Conservation (phyloP, 2,329 filamentous ascomycete genomes). For the Reticulascus tulasneorum region DNA sequence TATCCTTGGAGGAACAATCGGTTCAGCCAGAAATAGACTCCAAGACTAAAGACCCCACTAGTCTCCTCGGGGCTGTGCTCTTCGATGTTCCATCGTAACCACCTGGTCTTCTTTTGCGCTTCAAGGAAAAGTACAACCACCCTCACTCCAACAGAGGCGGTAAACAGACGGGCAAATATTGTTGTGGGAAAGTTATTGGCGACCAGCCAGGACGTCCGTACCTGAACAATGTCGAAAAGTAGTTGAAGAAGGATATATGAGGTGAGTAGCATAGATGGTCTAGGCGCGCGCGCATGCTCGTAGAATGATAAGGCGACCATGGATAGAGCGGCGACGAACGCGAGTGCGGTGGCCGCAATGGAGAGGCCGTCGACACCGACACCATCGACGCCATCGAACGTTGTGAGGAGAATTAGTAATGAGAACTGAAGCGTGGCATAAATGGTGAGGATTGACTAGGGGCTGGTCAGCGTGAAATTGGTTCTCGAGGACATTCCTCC, state of each 20-base stretch:
- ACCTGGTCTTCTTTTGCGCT: constrained; percentile 31
- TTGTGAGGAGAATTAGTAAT: constrained; percentile 24
- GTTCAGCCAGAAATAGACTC: constrained; percentile 31
- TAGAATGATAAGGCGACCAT: constrained; percentile 24
- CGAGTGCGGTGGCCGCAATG: constrained; percentile 23
- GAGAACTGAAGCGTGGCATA: constrained; percentile 27
- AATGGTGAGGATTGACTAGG: constrained; percentile 13
- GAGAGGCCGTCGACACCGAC: constrained; percentile 21
- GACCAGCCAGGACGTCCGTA: constrained; percentile 38
- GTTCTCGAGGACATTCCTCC: too few relatives aligned
- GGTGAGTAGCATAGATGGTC: constrained; percentile 39
- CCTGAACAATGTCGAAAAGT: constrained; percentile 38
- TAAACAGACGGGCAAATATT: constrained; percentile 28
- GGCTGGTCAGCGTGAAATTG: background rate
- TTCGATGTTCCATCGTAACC: constrained; percentile 31
- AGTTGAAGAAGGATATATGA: constrained; percentile 37
- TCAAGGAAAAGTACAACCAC: constrained; percentile 32
- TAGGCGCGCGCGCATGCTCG: constrained; percentile 26
- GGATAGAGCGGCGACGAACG: constrained; percentile 22
- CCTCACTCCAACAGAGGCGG: constrained; percentile 30
- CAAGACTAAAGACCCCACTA: constrained; percentile 26
- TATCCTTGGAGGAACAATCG: constrained; percentile 30
- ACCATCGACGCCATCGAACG: constrained; percentile 4
- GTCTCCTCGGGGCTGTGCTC: constrained; percentile 35
- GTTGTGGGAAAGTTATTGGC: constrained; percentile 9